phyloP scores from a whole-genome alignment of 768 basidiomycete genomes.

The Phanerochaete sordida region DNA sequence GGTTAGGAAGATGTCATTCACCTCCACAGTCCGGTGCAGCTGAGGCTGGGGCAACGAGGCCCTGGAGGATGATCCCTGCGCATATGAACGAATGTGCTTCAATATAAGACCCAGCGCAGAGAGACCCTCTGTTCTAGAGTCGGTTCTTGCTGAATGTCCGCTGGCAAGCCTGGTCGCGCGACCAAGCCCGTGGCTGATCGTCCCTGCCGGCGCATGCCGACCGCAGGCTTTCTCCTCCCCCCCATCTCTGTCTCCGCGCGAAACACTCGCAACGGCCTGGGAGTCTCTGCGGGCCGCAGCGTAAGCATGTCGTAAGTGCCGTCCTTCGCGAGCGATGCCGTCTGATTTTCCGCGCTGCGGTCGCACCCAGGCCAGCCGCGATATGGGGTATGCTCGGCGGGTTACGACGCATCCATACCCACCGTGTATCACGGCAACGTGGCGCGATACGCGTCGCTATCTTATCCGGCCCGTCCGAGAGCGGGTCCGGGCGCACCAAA shows the following conservation, averaged over 20 bases:
- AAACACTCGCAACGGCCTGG: not conserved
- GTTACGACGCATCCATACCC: not conserved
- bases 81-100: conserved; percentile 8
- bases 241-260: not conserved
- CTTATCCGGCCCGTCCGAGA: not conserved
- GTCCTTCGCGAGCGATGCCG: not conserved
- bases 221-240: not conserved
- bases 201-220: not conserved
- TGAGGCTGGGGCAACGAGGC: not conserved
- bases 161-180: not conserved
- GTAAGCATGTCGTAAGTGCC: not conserved
- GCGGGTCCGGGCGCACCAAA: not conserved
- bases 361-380: not conserved
- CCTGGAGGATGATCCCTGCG: not conserved
- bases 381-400: conserved; percentile 4
- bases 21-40: not conserved
- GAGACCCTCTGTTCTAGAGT: not conserved
- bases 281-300: not conserved
- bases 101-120: not conserved
- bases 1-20: not conserved
- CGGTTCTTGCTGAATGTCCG: not conserved
- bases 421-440: not conserved
- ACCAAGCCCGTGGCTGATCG: not conserved
- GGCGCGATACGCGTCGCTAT: not conserved
- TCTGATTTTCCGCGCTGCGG: not conserved